These are phyloP conservation scores for Solanum chacoense DNA, from an alignment of 305 asterid species.

Conservation along the genomic window DNA sequence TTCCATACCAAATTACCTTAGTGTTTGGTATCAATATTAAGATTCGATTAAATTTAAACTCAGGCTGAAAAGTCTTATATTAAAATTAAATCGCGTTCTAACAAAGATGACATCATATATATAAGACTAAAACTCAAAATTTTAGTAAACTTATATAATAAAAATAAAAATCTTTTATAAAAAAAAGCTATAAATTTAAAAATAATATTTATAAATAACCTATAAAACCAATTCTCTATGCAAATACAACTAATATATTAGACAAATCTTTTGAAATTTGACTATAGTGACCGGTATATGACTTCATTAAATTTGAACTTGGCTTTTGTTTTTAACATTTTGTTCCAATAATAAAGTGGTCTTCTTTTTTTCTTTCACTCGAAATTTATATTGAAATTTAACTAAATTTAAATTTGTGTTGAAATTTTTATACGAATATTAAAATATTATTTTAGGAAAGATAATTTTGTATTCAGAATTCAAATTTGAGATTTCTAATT, in stretches of 20 bases:
- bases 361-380: neutral
- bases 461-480: neutral
- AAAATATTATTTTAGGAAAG: neutral
- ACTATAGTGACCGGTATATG: neutral
- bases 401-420: neutral
- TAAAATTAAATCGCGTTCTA: neutral
- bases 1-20: neutral
- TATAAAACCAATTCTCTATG: neutral
- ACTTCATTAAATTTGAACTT: neutral
- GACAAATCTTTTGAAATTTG: neutral
- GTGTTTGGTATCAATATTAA: neutral
- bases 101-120: neutral
- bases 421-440: neutral
- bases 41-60: neutral
- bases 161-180: neutral
- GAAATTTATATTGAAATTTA: neutral
- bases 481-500: neutral
- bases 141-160: neutral
- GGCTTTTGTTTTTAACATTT: neutral
- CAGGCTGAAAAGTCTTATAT: rapidly evolving
- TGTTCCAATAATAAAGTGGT: neutral
- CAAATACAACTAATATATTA: neutral
- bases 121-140: neutral
- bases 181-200: neutral
- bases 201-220: neutral